A percentile compares a stretch with the other conserved stretches of the same genome.
These are phyloP conservation scores for Saccharomyces hybrid DNA, from an alignment of 1,139 yeast species.

Conservation along the genomic window DNA sequence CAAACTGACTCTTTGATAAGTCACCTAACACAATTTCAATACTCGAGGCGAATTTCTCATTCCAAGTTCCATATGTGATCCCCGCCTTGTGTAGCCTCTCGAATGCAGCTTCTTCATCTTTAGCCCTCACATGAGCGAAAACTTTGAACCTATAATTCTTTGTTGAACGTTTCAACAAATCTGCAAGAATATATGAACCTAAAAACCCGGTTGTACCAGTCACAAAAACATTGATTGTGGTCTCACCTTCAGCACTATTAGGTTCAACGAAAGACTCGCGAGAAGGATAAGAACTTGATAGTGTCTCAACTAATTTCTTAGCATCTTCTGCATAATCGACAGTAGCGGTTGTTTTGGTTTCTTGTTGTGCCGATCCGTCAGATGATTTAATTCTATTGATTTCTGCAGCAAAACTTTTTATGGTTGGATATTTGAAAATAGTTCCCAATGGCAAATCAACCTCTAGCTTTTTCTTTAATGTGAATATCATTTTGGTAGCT, in stretches of 20 bases:
- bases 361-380: constrained; percentile 13
- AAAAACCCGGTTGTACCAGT: constrained; percentile 97
- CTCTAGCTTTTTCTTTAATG: constrained; percentile 66
- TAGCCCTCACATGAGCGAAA: constrained; percentile 88
- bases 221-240: constrained; percentile 59
- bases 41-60: constrained; percentile 47
- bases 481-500: constrained; percentile 95
- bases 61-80: constrained; percentile 76
- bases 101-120: constrained; percentile 56
- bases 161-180: constrained; percentile 49
- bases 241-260: constrained; percentile 30
- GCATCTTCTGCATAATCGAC: constrained; percentile 73
- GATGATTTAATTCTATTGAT: constrained; percentile 41
- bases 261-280: constrained; percentile 31
- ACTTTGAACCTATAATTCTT: constrained; percentile 46
- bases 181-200: constrained; percentile 81
- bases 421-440: constrained; percentile 82
- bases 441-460: constrained; percentile 85
- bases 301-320: constrained; percentile 41
- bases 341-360: constrained; percentile 24
- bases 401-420: constrained; percentile 68
- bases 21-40: constrained; percentile 81
- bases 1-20: constrained; percentile 64
- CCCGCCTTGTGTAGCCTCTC: constrained; percentile 75
- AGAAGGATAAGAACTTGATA: constrained; percentile 38